These are phyloP conservation scores for Canna indica DNA, from an alignment of 176 grass and related monocot genomes.

Conservation along the genomic window DNA sequence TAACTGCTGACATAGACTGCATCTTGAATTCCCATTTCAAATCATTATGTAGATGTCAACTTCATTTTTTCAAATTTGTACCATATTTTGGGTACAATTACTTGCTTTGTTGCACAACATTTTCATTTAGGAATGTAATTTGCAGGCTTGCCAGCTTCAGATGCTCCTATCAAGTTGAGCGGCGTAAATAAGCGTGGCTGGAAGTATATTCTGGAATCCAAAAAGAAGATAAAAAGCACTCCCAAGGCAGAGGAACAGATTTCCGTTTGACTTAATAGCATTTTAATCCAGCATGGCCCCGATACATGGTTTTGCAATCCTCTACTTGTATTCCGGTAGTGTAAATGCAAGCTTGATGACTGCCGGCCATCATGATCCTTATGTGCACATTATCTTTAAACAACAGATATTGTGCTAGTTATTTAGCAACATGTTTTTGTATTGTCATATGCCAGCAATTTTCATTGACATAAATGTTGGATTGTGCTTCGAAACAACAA, in stretches of 20 bases:
- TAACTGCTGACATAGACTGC: not conserved
- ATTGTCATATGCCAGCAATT: too few relatives aligned
- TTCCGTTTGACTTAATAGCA: not conserved
- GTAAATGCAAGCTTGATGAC: too few relatives aligned
- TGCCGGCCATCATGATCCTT: too few relatives aligned
- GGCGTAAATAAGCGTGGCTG: conserved; percentile 14
- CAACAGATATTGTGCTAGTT: too few relatives aligned
- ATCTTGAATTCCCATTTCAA: not conserved
- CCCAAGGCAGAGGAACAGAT: not conserved
- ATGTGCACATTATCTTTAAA: too few relatives aligned
- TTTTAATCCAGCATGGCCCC: not conserved
- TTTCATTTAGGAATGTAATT: not conserved
- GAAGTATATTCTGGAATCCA: conserved; percentile 10
- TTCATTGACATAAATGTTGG: too few relatives aligned
- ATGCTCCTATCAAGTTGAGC: conserved; percentile 13
- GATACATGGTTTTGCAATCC: not conserved
- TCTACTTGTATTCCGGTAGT: too few relatives aligned
- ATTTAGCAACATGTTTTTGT: too few relatives aligned
- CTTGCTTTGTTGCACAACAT: not conserved
- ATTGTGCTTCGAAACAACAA: too few relatives aligned
- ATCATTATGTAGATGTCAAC: not conserved
- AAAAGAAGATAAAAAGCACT: conserved; percentile 7
- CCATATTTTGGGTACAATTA: not conserved
- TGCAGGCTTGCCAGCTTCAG: conserved; percentile 1
- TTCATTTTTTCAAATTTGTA: not conserved